Percentiles rank a stretch among this genome's conserved stretches.
phyloP scores from a whole-genome alignment of 148 eudicot species.

The Polygonum maritimum region DNA sequence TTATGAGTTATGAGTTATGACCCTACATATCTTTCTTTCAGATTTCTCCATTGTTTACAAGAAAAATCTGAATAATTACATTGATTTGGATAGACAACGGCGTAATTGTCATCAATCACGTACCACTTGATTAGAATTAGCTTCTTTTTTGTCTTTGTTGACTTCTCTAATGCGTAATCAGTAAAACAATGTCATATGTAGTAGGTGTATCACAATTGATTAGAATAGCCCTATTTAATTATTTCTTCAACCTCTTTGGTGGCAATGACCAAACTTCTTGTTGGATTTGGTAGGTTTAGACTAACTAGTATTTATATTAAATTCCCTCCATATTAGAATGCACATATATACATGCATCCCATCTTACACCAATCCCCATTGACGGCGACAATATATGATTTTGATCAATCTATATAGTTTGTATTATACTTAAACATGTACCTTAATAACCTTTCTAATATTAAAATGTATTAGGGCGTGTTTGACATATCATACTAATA shows the following conservation, averaged over 20 bases:
- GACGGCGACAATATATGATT: background rate
- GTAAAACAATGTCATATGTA: background rate
- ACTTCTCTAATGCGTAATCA: background rate
- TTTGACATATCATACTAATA: background rate
- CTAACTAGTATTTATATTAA: background rate
- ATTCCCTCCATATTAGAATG: background rate
- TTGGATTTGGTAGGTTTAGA: constrained; percentile 10
- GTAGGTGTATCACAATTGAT: background rate
- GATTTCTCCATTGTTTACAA: background rate
- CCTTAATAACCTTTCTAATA: background rate
- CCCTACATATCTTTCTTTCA: background rate
- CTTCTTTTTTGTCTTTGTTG: background rate
- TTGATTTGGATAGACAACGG: background rate
- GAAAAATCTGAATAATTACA: background rate
- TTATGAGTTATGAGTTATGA: background rate
- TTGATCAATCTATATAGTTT: background rate
- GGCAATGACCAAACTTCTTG: background rate
- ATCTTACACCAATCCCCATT: background rate
- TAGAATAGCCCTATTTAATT: background rate
- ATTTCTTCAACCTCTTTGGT: background rate
- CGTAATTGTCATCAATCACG: background rate
- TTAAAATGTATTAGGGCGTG: background rate
- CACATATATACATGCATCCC: background rate
- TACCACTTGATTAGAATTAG: background rate
- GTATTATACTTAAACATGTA: background rate